phyloP scores from a whole-genome alignment of 345 rosid genomes.

The Brassica cretica region DNA sequence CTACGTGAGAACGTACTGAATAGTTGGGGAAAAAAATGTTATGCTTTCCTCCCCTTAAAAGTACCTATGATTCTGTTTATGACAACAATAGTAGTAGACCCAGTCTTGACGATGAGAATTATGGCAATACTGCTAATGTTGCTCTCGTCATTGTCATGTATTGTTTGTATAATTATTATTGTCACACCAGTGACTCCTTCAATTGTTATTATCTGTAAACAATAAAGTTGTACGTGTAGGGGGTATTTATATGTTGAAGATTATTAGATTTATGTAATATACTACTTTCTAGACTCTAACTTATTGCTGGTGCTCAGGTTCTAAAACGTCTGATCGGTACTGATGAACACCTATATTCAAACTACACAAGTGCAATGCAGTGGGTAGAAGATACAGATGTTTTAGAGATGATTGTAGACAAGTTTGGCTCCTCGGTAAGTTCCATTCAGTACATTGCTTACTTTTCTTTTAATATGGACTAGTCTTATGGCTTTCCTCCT shows the following conservation, averaged over 20 bases:
- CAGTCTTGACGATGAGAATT: constrained; percentile 4
- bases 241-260: background rate
- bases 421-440: constrained; percentile 91
- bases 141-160: constrained; percentile 8
- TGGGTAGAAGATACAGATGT: constrained; percentile 90
- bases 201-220: constrained; percentile 12
- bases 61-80: constrained; percentile 11
- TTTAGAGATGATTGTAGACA: constrained; percentile 86
- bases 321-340: constrained; percentile 82
- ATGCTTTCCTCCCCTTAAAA: constrained; percentile 3
- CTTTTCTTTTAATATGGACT: constrained; percentile 14
- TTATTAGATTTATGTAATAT: background rate
- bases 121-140: constrained; percentile 4
- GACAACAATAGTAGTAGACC: constrained; percentile 8
- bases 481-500: constrained; percentile 4
- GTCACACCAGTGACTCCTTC: background rate
- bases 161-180: background rate
- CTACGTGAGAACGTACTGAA: constrained; percentile 15
- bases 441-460: constrained; percentile 10
- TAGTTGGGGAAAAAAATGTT: background rate
- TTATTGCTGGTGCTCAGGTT: constrained; percentile 52
- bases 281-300: constrained; percentile 11
- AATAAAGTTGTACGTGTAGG: constrained; percentile 3
- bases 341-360: constrained; percentile 85
- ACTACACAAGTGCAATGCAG: constrained; percentile 65